Conservation (phyloP, 176 grass and related monocot genomes). For the Microstegium vimineum region DNA sequence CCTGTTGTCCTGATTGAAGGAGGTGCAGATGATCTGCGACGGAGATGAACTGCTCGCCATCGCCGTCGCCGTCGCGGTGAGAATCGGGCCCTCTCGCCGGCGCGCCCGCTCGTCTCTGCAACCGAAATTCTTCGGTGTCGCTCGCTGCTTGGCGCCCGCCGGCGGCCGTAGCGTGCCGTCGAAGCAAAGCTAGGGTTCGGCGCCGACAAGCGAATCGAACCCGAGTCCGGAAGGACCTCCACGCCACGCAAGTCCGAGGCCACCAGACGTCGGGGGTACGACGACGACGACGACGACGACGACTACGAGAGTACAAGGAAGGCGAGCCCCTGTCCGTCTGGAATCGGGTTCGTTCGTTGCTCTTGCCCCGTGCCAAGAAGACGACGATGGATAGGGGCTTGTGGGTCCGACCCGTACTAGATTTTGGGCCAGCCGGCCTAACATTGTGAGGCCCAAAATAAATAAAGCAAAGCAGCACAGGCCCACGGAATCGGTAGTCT, state of each 20-base stretch:
- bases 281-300: not conserved
- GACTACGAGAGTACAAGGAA: not conserved
- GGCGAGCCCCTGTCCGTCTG: not conserved
- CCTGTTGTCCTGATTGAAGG: conserved; percentile 98
- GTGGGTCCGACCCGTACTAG: not conserved
- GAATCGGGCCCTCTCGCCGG: not conserved
- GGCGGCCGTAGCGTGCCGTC: not conserved
- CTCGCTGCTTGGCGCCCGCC: not conserved
- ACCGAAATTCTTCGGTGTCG: not conserved
- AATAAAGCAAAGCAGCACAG: not conserved
- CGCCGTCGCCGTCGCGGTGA: conserved; percentile 15
- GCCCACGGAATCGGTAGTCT: not conserved
- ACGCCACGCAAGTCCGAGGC: not conserved
- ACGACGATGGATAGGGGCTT: not conserved
- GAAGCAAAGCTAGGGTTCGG: conserved; percentile 15
- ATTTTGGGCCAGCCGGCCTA: not conserved
- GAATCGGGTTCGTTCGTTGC: not conserved
- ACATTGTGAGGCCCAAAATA: not conserved
- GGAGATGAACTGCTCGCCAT: conserved; percentile 71
- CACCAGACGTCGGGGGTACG: not conserved
- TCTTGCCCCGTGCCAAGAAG: not conserved
- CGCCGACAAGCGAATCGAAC: not conserved
- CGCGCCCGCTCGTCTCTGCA: not conserved
- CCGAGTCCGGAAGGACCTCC: not conserved
- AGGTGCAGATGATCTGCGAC: conserved; percentile 68